Conservation (phyloP, 768 basidiomycete genomes). For the Phaeotremella fagi region DNA sequence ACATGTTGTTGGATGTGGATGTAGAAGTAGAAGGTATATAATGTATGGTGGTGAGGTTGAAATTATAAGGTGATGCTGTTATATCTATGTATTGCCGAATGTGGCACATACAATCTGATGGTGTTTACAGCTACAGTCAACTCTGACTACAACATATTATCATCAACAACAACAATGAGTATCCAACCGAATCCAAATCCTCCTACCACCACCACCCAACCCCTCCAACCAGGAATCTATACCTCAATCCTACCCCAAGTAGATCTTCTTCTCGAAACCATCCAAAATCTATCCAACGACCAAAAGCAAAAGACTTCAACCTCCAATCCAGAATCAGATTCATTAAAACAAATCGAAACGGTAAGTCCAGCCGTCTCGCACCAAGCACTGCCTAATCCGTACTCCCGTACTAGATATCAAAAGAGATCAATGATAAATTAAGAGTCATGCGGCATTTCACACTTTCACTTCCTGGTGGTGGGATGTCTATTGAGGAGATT, state of each 20-base stretch:
- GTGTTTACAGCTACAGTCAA: too few relatives aligned
- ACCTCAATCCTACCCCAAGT: conserved; percentile 27
- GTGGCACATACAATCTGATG: too few relatives aligned
- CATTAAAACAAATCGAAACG: background rate
- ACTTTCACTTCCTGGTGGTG: conserved; percentile 30
- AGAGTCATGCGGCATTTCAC: conserved; percentile 28
- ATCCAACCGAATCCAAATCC: too few relatives aligned
- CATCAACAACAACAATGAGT: too few relatives aligned
- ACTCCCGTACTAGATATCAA: conserved; percentile 20
- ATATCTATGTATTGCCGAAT: too few relatives aligned
- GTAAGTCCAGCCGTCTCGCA: background rate
- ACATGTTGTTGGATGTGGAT: conserved; percentile 19
- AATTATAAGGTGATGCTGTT: too few relatives aligned
- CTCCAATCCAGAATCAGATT: background rate
- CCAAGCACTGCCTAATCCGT: background rate
- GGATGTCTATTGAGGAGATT: conserved; percentile 18
- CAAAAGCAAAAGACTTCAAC: too few relatives aligned
- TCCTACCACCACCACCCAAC: too few relatives aligned
- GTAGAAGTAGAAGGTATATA: too few relatives aligned
- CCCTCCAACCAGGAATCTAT: conserved; percentile 22
- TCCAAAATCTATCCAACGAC: conserved; percentile 6
- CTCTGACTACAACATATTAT: too few relatives aligned
- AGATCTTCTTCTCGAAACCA: conserved; percentile 16
- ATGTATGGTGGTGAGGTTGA: too few relatives aligned
- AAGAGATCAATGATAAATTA: conserved; percentile 19